phyloP scores from a whole-genome alignment of 345 rosid genomes.

The Populus deltoides region DNA sequence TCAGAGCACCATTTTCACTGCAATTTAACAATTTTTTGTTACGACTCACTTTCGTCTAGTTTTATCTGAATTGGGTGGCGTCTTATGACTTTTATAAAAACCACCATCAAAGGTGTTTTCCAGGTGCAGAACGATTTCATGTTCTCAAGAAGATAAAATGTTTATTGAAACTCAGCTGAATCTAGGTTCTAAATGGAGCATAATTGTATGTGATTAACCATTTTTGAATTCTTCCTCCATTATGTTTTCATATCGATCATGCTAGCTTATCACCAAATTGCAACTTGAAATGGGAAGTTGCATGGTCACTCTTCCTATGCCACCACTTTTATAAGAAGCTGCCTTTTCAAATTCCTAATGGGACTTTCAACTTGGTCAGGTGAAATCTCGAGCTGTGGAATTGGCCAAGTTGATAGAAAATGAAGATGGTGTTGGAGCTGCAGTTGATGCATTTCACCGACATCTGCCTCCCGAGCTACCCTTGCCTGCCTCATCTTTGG shows the following conservation, averaged over 20 bases:
- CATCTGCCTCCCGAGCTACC: slow-evolving; percentile 80
- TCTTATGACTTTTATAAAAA: background rate
- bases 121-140: background rate
- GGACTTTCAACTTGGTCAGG: slow-evolving; percentile 37
- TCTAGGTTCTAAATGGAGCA: background rate
- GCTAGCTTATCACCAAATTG: background rate
- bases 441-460: slow-evolving; percentile 85
- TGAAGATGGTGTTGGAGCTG: slow-evolving; percentile 90
- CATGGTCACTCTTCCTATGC: background rate
- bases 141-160: background rate
- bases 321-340: background rate
- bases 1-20: too few relatives aligned
- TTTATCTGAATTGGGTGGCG: background rate
- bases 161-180: background rate
- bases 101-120: background rate
- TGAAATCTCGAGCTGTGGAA: slow-evolving; percentile 65
- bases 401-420: slow-evolving; percentile 73
- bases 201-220: background rate
- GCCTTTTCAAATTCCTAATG: background rate
- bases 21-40: too few relatives aligned
- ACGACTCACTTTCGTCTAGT: too few relatives aligned
- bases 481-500: slow-evolving; percentile 34
- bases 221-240: background rate
- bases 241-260: background rate
- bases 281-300: background rate